These are phyloP conservation scores for Paramecium pentaurelia DNA, from an alignment of 73 alveolate species.

Conservation along the genomic window DNA sequence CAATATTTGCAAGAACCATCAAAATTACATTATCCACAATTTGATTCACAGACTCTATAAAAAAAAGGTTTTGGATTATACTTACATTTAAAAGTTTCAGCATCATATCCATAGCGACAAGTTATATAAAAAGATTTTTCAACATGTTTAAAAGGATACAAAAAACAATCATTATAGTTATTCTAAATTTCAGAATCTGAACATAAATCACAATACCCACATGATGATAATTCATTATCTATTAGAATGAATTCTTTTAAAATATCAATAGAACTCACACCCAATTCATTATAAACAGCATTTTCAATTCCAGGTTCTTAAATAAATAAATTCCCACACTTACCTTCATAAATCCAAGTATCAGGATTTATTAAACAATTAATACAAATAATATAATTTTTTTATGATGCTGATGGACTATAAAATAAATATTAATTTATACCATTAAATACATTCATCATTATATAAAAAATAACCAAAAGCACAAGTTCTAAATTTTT, in stretches of 20 bases:
- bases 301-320: neutral
- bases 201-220: neutral
- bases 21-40: neutral
- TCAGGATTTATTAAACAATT: neutral
- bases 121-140: neutral
- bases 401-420: neutral
- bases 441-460: neutral
- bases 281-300: neutral
- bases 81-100: neutral
- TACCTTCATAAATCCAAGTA: neutral
- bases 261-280: too few relatives aligned
- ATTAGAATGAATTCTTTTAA: neutral
- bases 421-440: neutral
- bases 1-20: neutral
- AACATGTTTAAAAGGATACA: neutral
- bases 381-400: neutral
- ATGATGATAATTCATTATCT: neutral
- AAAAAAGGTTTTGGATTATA: neutral
- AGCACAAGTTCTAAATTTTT: neutral
- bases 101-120: neutral
- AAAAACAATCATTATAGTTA: neutral
- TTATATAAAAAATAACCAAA: neutral
- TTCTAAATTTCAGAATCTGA: neutral
- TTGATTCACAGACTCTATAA: neutral
- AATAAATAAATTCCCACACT: neutral